Evolutionary conservation across 2,329 filamentous ascomycete genomes (phyloP), one percentile per base, ranked within the genome.

Genomic region (Lachnellula subtilissima): DNA sequence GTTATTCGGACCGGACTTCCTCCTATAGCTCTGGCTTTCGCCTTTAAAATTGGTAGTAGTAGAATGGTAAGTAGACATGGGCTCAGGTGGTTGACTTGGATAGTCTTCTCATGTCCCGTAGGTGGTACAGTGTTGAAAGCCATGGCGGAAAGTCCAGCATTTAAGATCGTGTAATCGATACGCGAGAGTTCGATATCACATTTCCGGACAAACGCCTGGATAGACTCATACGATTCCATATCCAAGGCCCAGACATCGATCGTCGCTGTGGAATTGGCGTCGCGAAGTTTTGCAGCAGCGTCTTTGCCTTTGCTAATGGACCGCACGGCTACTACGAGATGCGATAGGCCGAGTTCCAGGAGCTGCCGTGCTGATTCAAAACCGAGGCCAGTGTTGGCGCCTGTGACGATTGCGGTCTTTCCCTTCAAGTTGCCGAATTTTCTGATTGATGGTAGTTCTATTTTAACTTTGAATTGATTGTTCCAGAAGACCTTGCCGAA

Each of bases 181-280:
- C 71, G 69, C 0, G 64, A 35, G 1, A 78, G 67, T 1, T 65
- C 43, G 12, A 46, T 67, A 9, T 71, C 61, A 17, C 70, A 69
- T 2, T 71, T 69, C 0, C 52, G 52, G 0, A 69, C 72, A 54
- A 82, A 82, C 0, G 59, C 63, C 32, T 70, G 67, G 1, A 82
- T 66, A 1, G 76, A 79, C 2, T 71, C 65, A 50, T 80, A 78
- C 0, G 70, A 74, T 4, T 55, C 52, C 72, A 81, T 75, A 47
- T 83, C 77, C n/a, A 83, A 61, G 2, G 65, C 9, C 77, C 76
- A 82, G 9, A 82, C 77, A 11, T 78, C 70, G 12, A 82, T 71
- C 0, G 46, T 68, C 2, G 75, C 73, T 0, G 59, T 58, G 1
- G 71, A 70, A 48, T 68, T 67, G 22, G 64, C 50, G 17, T 57